These are phyloP conservation scores for Ustilago trichophora DNA, from an alignment of 1,284 basidiomycete species.

Conservation along the genomic window DNA sequence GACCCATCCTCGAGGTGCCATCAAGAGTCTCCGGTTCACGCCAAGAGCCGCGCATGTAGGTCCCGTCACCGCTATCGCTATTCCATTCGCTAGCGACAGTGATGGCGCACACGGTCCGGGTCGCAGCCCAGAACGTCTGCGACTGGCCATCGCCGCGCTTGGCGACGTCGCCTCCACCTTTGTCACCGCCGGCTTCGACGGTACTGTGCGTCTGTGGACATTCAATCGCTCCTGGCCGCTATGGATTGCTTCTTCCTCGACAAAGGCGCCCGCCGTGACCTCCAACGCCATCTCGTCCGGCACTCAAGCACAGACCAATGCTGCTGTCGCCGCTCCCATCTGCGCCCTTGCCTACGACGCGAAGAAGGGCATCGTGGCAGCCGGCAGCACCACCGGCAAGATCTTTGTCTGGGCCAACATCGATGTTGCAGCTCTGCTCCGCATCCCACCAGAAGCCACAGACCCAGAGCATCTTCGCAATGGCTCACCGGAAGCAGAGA, in stretches of 20 bases:
- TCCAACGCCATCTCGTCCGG: slow-evolving; percentile 20
- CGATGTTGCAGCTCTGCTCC: slow-evolving; percentile 42
- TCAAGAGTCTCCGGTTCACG: slow-evolving; percentile 50
- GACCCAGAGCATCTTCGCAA: slow-evolving; percentile 30
- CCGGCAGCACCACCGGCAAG: slow-evolving; percentile 51
- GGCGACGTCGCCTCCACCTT: slow-evolving; percentile 58
- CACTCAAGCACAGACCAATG: slow-evolving; percentile 14
- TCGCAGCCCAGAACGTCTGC: slow-evolving; percentile 50
- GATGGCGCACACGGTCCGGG: slow-evolving; percentile 56
- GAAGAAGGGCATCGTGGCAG: slow-evolving; percentile 49
- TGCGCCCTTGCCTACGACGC: slow-evolving; percentile 57
- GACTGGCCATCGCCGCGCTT: slow-evolving; percentile 51
- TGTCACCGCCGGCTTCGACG: slow-evolving; percentile 60
- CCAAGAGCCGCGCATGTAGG: slow-evolving; percentile 46
- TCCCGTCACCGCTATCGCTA: slow-evolving; percentile 50
- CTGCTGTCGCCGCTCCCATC: slow-evolving; percentile 22
- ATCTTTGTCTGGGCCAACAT: slow-evolving; percentile 59
- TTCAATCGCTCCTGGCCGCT: slow-evolving; percentile 48
- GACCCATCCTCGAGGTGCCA: slow-evolving; percentile 55
- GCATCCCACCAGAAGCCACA: slow-evolving; percentile 35
- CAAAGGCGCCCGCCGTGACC: slow-evolving; percentile 2
- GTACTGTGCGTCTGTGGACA: slow-evolving; percentile 60
- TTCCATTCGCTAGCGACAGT: slow-evolving; percentile 51
- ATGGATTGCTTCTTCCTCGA: slow-evolving; percentile 42
- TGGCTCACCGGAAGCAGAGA: slow-evolving; percentile 12